Base-by-base conservation (phyloP, 495 filamentous ascomycete genomes). In the Penicillium bialowiezense region DNA sequence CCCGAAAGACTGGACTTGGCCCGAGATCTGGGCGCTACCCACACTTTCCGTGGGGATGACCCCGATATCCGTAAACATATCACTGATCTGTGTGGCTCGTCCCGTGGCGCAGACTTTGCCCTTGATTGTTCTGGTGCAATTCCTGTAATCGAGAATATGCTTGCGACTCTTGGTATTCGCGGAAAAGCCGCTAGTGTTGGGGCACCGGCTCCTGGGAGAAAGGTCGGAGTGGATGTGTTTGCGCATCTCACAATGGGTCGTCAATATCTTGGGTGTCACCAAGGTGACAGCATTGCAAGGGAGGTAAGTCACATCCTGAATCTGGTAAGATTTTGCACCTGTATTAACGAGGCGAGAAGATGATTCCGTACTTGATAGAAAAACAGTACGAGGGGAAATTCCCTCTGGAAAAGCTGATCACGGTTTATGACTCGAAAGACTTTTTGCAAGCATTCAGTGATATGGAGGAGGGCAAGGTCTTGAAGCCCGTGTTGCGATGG, bases 11-110 rank as follows among this genome's bases (percentile, higher is more conserved):
- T 76, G 2, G 57, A 59, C 15, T 18, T 69, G 10, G 70, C 69
- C 5, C 58, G 46, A 38, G 56, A 62, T 35, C 41, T 73, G 3
- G 73, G 73, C 8, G 70, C 73, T 3, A 73, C 64, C 2, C 52
- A 70, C 29, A 41, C 44, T 3, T 55, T 70, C 9, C 36, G 54
- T 0, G 58, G 57, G 0, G 20, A 19, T 7, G 33, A 40, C 1
- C 10, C 24, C 24, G 24, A 28, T 9, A 28, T 28, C 9, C 13
- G 55, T 7, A 26, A 42, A 28, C 36, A 33, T 14, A 42, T 41
- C 29, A 38, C 12, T n/a, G 28, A 39, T 3, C 17, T 42, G 6
- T 35, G 29, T 17, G 10, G 28, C 13, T 35, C 33, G 12, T 35
- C 33, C 23, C 41, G n/a, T 32, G 55, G 55, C 5, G 50, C 46